Conservation (phyloP, 495 filamentous ascomycete genomes). For the Neurospora terricola region DNA sequence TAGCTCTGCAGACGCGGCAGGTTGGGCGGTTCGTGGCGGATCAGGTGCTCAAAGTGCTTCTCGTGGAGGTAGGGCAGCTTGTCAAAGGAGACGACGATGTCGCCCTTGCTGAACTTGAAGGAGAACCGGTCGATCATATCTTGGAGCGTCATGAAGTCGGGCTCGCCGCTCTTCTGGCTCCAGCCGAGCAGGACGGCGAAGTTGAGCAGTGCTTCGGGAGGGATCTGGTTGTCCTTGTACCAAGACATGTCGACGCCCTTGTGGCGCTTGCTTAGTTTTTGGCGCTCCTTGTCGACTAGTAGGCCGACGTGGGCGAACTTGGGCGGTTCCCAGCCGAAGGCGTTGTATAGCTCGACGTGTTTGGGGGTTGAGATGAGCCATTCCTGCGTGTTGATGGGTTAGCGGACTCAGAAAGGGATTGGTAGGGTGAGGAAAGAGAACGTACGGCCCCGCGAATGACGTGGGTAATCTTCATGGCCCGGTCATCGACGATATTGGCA, state of each 20-base stretch:
- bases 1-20: slow-evolving; percentile 7
- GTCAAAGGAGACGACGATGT: slow-evolving; percentile 70
- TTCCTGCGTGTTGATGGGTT: slow-evolving; percentile 32
- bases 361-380: slow-evolving; percentile 93
- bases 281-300: slow-evolving; percentile 59
- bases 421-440: neutral
- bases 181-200: slow-evolving; percentile 82
- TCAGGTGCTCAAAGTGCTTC: slow-evolving; percentile 41
- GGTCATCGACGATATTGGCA: slow-evolving; percentile 94
- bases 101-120: slow-evolving; percentile 77
- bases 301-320: slow-evolving; percentile 82
- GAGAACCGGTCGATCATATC: slow-evolving; percentile 66
- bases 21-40: neutral
- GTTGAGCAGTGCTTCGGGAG: slow-evolving; percentile 69
- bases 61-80: slow-evolving; percentile 78
- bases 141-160: slow-evolving; percentile 59
- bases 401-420: neutral
- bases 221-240: slow-evolving; percentile 58
- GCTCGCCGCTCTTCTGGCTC: slow-evolving; percentile 42
- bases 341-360: slow-evolving; percentile 76
- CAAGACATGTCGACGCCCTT: slow-evolving; percentile 57
- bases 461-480: slow-evolving; percentile 88
- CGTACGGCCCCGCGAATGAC: slow-evolving; percentile 65
- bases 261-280: slow-evolving; percentile 87
- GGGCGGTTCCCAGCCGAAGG: slow-evolving; percentile 81